A percentile compares a stretch with the other conserved stretches of the same genome.
Conservation (phyloP, 164 flowering plant species). For the Hamamelis virginiana region DNA sequence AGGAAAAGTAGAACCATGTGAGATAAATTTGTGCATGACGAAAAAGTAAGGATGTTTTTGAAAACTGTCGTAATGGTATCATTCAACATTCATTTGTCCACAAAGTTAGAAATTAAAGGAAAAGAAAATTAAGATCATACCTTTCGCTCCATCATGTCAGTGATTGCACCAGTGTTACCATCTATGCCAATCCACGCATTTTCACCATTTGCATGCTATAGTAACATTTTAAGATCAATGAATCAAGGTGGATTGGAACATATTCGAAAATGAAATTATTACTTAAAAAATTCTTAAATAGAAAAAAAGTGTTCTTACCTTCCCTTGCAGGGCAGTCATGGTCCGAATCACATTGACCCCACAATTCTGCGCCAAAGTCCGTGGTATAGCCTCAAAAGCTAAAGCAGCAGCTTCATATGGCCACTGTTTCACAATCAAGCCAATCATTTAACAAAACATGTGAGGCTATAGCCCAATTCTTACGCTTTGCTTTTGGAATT, state of each 20-base stretch:
- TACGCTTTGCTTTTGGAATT: too few species aligned
- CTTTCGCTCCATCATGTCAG: constrained; percentile 87
- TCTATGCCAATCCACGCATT: constrained; percentile 95
- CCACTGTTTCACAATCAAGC: constrained; percentile 57
- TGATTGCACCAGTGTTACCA: constrained; percentile 82
- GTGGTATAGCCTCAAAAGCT: constrained; percentile 97
- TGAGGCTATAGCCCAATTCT: not conserved
- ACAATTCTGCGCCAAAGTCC: constrained; percentile 95
- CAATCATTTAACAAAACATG: not conserved
- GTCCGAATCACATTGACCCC: constrained; percentile 94
- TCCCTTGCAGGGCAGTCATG: constrained; percentile 97
- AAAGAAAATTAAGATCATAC: constrained; percentile 25
- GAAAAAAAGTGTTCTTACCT: constrained; percentile 37
- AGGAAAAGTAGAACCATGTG: too few species aligned
- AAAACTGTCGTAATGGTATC: too few species aligned
- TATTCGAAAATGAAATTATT: not conserved
- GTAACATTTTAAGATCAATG: constrained; percentile 1
- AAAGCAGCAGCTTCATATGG: constrained; percentile 99
- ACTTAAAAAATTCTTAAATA: not conserved
- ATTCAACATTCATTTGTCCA: too few species aligned
- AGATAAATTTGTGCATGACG: too few species aligned
- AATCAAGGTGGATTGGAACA: not conserved
- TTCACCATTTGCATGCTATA: constrained; percentile 95
- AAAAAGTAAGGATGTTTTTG: too few species aligned
- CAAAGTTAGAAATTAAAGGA: too few species aligned